Evolutionary conservation across 2,329 filamentous ascomycete species (phyloP), one percentile per base, ranked within the genome.

Genomic region (Leptosphaerulina australis): DNA sequence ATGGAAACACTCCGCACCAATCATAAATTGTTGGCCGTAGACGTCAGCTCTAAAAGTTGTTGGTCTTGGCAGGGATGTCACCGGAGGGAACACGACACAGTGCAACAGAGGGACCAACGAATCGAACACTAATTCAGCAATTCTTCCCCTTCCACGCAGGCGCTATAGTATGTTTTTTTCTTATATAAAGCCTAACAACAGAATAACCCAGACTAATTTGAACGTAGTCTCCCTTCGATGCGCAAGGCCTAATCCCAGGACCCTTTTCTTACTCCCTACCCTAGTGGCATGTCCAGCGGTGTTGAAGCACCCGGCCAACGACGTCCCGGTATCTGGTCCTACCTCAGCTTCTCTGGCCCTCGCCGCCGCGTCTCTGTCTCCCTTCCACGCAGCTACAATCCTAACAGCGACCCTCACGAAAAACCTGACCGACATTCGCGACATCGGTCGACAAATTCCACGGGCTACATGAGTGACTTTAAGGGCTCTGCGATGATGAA

Each of bases 401-500:
- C 58, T 7, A 47, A 55, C 43, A 56, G 37, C 48, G 74, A 81
- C 59, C 74, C 74, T 35, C 74, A 77, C 65, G 74, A 79, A 59
- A 79, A 81, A 58, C 64, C 74, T 35, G 72, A 76, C 56, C 70
- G 76, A 57, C 76, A 77, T 59, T 64, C 67, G 34, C 66, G 62
- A 49, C 62, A 65, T 45, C 63, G 64, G 41, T 63, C 69, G 31
- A 70, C 72, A 56, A 69, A 66, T 38, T 64, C 67, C n/a, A 59
- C 67, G 54, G 64, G 61, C 68, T 71, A 69, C 60, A 76, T 77
- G 72, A 70, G 73, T 60, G 73, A 74, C 59, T 61, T 72, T 64
- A 77, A 77, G 68, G 66, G 73, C 46, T 69, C 72, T 72, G 63
- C 75, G 60, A 86, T 60, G 30, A 85, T 86, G 83, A 83, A 83